Evolutionary conservation across 2,329 filamentous ascomycete species (phyloP), one percentile per base, ranked within the genome.

Genomic region (Colletotrichum cordylinicola): DNA sequence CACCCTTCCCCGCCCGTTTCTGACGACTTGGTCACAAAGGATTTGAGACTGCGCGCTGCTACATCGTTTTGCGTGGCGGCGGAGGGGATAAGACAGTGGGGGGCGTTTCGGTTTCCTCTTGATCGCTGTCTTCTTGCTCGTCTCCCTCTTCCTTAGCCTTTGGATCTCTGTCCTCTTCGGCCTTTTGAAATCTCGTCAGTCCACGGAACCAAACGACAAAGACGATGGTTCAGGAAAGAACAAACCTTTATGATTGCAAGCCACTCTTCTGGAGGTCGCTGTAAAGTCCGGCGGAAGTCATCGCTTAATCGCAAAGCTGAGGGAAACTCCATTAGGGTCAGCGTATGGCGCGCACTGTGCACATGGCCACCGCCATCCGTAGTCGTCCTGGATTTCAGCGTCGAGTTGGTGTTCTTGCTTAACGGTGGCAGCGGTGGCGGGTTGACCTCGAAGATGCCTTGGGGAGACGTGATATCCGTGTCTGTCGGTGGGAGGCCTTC

Each of bases 321-420:
- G 2, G 43, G 72, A 9, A 60, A 60, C 16, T 70, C 48, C 56
- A 74, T 35, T 33, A 64, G 13, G 8, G 39, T 70, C 27, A 70
- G 15, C 24, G 29, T 35, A 4, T 6, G 55, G 1, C 2, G n/a
- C 3, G 18, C 24, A n/a, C 21, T 43, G 21, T 21, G 27, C 0
- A 16, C 4, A 5, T 18, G 10, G 10, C 21, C 43, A n/a, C 43
- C 43, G 12, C 43, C 43, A 1, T 21, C 43, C 4, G 43, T 39
- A 27, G 56, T 62, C 12, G 33, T 18, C 13, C 39, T 24, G 1
- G 56, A 62, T 15, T 69, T 43, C 7, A 27, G 8, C 1, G 56
- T 73, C 7, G 71, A 73, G 13, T 73, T 24, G 9, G 65, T 69
- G 3, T 69, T 21, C 24, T 69, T 64, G 71, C 71, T 73, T 15